Evolutionary conservation across 352 stramenopile genomes (phyloP).

Genomic region (Globisporangium middletonii): DNA sequence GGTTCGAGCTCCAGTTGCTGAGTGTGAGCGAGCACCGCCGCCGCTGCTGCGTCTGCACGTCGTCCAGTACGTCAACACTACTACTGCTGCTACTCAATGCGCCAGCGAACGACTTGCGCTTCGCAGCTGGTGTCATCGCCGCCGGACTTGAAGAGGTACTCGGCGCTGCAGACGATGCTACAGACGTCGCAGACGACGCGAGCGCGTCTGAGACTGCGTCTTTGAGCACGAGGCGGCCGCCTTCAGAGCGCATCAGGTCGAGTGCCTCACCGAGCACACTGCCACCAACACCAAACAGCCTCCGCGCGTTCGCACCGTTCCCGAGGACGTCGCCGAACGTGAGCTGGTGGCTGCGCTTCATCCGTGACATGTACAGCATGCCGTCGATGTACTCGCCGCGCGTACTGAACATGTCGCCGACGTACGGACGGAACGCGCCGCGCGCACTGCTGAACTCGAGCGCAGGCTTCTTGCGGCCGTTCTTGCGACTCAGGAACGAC

Average conservation of each 20-base stretch:
- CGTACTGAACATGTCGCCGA: constrained; percentile 75
- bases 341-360: constrained; percentile 64
- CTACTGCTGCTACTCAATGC: not conserved
- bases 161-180: not conserved
- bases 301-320: not conserved
- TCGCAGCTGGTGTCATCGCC: not conserved
- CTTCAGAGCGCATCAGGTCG: constrained; percentile 16
- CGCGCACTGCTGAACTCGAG: constrained; percentile 23
- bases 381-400: constrained; percentile 80
- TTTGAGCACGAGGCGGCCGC: constrained; percentile 27
- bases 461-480: constrained; percentile 34
- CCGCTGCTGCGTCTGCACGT: constrained; percentile 33
- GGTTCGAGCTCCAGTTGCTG: constrained; percentile 86
- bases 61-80: not conserved
- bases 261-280: constrained; percentile 4
- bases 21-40: constrained; percentile 81
- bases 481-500: constrained; percentile 27
- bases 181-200: not conserved
- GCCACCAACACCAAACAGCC: constrained; percentile 6
- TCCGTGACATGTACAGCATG: constrained; percentile 85
- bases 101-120: not conserved
- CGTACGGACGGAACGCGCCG: constrained; percentile 55
- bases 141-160: too few relatives aligned
- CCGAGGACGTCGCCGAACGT: constrained; percentile 21
- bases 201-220: constrained; percentile 47